These are phyloP conservation scores for Fusarium sp. DNA, from an alignment of 2,329 filamentous ascomycete genomes.

Conservation along the genomic window DNA sequence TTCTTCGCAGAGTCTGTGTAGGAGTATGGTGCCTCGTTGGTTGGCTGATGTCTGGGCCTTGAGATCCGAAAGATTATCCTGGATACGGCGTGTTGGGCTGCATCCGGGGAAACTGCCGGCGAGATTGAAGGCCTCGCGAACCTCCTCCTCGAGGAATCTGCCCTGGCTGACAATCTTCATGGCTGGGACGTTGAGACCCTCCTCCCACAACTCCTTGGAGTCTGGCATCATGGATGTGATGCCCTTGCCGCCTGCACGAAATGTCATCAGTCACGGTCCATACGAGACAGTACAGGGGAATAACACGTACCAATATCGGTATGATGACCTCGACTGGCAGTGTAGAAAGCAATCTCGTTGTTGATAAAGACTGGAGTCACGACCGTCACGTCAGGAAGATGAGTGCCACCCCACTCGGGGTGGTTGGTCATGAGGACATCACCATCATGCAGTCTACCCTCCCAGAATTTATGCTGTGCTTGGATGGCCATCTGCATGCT, in stretches of 20 bases:
- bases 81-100: not conserved
- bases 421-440: constrained; percentile 21
- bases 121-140: not conserved
- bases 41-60: not conserved
- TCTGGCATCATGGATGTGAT: not conserved
- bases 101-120: not conserved
- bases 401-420: not conserved
- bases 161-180: not conserved
- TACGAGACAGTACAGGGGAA: too few relatives aligned
- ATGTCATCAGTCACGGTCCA: too few relatives aligned
- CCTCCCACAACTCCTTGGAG: not conserved
- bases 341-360: not conserved
- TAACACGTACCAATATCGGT: not conserved
- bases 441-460: constrained; percentile 3
- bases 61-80: not conserved
- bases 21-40: not conserved
- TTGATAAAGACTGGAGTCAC: not conserved
- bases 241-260: not conserved
- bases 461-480: constrained; percentile 8
- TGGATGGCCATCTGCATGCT: constrained; percentile 17
- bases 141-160: not conserved
- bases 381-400: not conserved
- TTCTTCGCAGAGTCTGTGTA: not conserved
- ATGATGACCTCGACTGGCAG: not conserved
- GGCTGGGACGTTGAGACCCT: not conserved